Conservation (phyloP, 2,329 filamentous ascomycete genomes). For the Stagonosporopsis tanaceti region DNA sequence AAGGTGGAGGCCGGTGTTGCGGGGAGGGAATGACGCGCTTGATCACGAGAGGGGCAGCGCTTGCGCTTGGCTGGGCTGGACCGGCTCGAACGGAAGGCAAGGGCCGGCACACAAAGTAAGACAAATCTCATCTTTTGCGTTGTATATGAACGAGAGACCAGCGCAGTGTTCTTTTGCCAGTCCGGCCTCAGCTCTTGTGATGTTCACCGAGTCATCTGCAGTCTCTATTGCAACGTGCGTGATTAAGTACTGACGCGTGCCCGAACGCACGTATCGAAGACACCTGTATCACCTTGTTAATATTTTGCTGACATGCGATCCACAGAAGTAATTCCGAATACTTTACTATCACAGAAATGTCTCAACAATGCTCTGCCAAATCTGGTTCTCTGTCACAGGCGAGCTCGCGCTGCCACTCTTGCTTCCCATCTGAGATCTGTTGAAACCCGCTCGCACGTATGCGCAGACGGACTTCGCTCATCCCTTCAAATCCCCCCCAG, state of each 20-base stretch:
- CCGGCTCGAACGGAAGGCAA: constrained; percentile 12
- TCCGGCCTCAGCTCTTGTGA: not conserved
- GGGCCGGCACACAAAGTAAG: constrained; percentile 6
- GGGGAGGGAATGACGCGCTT: constrained; percentile 10
- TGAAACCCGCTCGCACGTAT: not conserved
- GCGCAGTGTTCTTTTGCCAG: not conserved
- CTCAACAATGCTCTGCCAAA: not conserved
- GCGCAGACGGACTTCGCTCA: not conserved
- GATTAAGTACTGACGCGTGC: not conserved
- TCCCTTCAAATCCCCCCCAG: not conserved
- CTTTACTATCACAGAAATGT: too few species aligned
- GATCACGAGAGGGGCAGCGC: constrained; percentile 9
- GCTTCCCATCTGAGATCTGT: not conserved
- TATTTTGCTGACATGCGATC: not conserved
- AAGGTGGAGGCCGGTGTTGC: constrained; percentile 6
- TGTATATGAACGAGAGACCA: not conserved
- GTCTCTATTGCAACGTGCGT: not conserved
- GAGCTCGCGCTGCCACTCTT: not conserved
- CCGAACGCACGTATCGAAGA: not conserved
- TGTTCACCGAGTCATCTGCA: not conserved
- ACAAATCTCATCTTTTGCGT: not conserved
- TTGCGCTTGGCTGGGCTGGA: constrained; percentile 11
- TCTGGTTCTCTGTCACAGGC: not conserved
- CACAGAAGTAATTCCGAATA: not conserved
- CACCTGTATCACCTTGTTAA: not conserved